Percentiles rank a stretch among this genome's conserved stretches.
phyloP scores from a whole-genome alignment of 1,139 yeast species.

The Candida labiduridarum region DNA sequence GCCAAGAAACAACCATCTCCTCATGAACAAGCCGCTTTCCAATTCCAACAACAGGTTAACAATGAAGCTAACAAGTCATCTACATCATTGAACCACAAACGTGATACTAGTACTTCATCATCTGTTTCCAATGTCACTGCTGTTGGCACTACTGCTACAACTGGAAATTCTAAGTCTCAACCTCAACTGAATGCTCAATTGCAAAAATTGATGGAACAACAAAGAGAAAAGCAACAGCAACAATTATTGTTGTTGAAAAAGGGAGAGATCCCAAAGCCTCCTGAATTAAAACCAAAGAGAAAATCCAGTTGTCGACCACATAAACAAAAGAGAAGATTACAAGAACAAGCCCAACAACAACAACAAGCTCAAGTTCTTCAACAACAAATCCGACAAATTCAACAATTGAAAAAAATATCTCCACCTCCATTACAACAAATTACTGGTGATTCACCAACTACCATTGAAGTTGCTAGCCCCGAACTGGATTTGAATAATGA shows the following conservation, averaged over 20 bases:
- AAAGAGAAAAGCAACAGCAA: constrained; percentile 6
- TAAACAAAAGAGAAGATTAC: constrained; percentile 7
- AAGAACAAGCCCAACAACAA: constrained; percentile 6
- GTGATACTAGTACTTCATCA: not conserved
- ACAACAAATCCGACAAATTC: constrained; percentile 8
- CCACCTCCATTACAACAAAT: constrained; percentile 2
- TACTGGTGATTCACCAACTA: constrained; percentile 17
- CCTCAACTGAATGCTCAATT: constrained; percentile 10
- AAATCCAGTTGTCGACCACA: constrained; percentile 15
- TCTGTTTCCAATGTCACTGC: not conserved
- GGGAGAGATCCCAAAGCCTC: constrained; percentile 8
- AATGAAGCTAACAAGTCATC: constrained; percentile 4
- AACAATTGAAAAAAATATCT: not conserved
- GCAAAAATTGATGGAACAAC: constrained; percentile 10
- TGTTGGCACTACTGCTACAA: not conserved
- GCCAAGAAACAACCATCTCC: constrained; percentile 4
- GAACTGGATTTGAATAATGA: constrained; percentile 17
- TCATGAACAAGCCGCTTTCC: constrained; percentile 9
- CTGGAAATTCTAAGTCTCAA: constrained; percentile 2
- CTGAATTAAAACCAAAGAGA: constrained; percentile 11
- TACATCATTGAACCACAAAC: not conserved
- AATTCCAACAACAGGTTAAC: constrained; percentile 13
- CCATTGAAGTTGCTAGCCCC: constrained; percentile 20
- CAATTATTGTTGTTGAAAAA: constrained; percentile 6
- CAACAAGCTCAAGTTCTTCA: constrained; percentile 1